phyloP scores from a whole-genome alignment of 305 asterid species.

The Solanum aculeatissimum region DNA sequence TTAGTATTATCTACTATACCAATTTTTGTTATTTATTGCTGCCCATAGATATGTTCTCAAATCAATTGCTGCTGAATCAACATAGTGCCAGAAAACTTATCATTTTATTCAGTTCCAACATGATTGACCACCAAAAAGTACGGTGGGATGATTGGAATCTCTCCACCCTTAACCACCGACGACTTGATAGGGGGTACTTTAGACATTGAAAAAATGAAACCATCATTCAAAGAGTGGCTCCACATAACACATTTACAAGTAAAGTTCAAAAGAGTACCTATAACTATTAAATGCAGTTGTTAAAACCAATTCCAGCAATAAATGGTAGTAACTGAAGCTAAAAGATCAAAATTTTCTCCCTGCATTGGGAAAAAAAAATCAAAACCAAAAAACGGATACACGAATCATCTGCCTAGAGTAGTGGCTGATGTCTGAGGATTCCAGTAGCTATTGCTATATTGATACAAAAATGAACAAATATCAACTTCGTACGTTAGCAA shows the following conservation, averaged over 20 bases:
- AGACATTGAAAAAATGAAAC: neutral
- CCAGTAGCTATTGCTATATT: neutral
- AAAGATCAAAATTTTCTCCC: neutral
- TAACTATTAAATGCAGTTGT: neutral
- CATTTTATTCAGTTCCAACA: neutral
- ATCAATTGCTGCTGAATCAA: neutral
- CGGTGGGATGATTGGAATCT: neutral
- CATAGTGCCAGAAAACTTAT: neutral
- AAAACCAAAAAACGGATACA: neutral
- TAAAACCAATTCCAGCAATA: neutral
- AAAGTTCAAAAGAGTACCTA: neutral
- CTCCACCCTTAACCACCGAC: neutral
- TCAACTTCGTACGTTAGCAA: neutral
- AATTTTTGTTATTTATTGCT: neutral
- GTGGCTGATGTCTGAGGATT: neutral
- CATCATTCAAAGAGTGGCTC: neutral
- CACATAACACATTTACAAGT: neutral
- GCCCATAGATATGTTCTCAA: neutral
- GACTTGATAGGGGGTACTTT: neutral
- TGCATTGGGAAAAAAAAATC: neutral
- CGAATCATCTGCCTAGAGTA: neutral
- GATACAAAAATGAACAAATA: neutral
- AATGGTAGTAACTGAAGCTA: neutral
- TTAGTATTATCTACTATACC: neutral
- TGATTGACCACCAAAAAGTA: neutral